phyloP scores from a whole-genome alignment of 2,329 filamentous ascomycete species.

The Lecanicillium sp. region DNA sequence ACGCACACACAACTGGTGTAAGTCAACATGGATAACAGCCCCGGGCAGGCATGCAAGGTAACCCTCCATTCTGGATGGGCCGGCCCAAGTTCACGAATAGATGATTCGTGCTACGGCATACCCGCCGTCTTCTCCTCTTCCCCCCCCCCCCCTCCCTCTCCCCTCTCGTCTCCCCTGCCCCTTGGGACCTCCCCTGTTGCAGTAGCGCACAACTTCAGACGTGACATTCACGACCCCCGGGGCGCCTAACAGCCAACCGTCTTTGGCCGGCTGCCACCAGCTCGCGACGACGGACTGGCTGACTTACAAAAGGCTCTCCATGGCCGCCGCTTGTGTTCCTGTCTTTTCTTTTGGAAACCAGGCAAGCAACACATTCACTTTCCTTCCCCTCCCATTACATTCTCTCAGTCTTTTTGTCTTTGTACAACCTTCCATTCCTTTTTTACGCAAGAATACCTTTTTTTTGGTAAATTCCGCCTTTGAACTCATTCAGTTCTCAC shows the following conservation, averaged over 20 bases:
- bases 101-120: too few species aligned
- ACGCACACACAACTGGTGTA: too few species aligned
- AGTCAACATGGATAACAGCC: neutral
- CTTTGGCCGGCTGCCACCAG: neutral
- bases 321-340: slow-evolving; percentile 2
- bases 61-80: too few species aligned
- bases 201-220: neutral
- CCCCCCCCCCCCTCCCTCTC: too few species aligned
- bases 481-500: neutral
- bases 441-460: too few species aligned
- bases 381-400: too few species aligned
- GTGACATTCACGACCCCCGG: neutral
- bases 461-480: too few species aligned
- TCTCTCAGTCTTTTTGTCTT: neutral
- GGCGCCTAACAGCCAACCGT: slow-evolving; percentile 6
- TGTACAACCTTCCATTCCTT: neutral
- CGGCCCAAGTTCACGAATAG: too few species aligned
- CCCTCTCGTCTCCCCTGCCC: neutral
- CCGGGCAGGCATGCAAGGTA: neutral
- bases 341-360: slow-evolving; percentile 4
- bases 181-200: slow-evolving; percentile 5
- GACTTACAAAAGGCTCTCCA: slow-evolving; percentile 7
- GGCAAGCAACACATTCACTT: too few species aligned
- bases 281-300: neutral
- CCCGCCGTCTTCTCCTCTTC: too few species aligned